These are phyloP conservation scores for Neoboletus magnificus DNA, from an alignment of 768 basidiomycete genomes.

Conservation along the genomic window DNA sequence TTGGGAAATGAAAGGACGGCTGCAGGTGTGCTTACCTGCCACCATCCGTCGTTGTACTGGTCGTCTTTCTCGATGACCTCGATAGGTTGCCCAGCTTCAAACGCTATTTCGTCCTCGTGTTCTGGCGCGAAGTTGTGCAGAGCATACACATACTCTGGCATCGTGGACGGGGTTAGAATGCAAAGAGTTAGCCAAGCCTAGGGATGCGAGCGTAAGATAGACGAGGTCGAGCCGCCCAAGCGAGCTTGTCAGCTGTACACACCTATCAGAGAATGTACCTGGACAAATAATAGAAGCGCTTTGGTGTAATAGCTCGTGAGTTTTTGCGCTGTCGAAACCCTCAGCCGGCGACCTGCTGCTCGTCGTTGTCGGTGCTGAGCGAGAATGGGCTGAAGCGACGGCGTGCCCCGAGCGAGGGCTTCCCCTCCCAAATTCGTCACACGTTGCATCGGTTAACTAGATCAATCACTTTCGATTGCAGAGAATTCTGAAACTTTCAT, in stretches of 20 bases:
- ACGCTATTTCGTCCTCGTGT: conserved; percentile 89
- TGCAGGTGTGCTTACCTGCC: conserved; percentile 52
- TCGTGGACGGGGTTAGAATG: conserved; percentile 26
- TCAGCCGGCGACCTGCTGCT: conserved; percentile 3
- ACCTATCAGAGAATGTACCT: not conserved
- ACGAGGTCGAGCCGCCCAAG: not conserved
- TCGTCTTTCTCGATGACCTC: conserved; percentile 94
- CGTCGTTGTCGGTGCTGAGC: conserved; percentile 17
- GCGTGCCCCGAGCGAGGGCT: conserved; percentile 2
- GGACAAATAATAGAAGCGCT: not conserved
- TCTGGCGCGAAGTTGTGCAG: conserved; percentile 88
- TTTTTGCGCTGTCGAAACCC: conserved; percentile 4
- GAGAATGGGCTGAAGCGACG: conserved; percentile 2
- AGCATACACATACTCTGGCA: conserved; percentile 85
- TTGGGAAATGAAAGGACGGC: conserved; percentile 6
- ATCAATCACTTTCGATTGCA: not conserved
- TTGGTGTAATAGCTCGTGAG: not conserved
- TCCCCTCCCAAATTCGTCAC: not conserved
- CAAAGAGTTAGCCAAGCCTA: not conserved
- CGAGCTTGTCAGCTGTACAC: not conserved
- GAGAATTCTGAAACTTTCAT: not conserved
- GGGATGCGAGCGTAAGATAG: not conserved
- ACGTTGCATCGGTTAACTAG: not conserved
- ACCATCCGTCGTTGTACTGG: conserved; percentile 93
- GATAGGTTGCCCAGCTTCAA: conserved; percentile 81